Conservation (phyloP, 2,329 filamentous ascomycete species). For the Pleoardoris graminearum region DNA sequence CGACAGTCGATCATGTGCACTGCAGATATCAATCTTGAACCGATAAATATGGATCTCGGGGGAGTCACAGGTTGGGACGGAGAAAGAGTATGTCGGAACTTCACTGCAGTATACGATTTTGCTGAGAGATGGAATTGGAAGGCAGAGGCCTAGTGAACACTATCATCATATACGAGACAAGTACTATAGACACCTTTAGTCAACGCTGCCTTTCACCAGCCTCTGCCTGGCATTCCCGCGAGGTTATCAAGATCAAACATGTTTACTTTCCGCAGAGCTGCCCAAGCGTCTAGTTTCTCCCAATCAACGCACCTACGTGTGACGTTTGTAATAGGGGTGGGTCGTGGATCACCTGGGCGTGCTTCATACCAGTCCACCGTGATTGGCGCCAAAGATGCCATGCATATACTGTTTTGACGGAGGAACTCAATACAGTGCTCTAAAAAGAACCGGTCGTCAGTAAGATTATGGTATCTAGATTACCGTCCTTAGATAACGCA, state of each 20-base stretch:
- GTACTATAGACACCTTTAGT: not conserved
- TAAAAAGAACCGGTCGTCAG: not conserved
- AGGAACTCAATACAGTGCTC: slow-evolving; percentile 6
- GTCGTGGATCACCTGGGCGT: too few species aligned
- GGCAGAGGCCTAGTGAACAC: not conserved
- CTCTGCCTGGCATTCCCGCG: too few species aligned
- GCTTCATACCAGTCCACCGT: too few species aligned
- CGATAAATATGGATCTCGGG: not conserved
- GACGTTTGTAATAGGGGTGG: too few species aligned
- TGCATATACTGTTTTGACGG: not conserved
- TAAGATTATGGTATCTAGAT: not conserved
- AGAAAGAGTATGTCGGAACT: not conserved
- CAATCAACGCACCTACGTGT: slow-evolving; percentile 1
- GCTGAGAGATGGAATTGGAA: not conserved
- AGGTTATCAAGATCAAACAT: slow-evolving; percentile 2
- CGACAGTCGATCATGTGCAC: slow-evolving; percentile 14
- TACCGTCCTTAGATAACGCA: not conserved
- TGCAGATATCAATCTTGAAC: slow-evolving; percentile 12
- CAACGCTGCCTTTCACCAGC: not conserved
- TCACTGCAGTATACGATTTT: not conserved
- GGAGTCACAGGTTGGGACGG: slow-evolving; percentile 10
- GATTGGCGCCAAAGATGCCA: not conserved
- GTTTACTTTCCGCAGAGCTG: not conserved
- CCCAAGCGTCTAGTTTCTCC: not conserved
- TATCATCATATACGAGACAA: not conserved